Evolutionary conservation across 2,329 filamentous ascomycete genomes (phyloP).

Genomic region (Pseudophaeomoniella oleicola): DNA sequence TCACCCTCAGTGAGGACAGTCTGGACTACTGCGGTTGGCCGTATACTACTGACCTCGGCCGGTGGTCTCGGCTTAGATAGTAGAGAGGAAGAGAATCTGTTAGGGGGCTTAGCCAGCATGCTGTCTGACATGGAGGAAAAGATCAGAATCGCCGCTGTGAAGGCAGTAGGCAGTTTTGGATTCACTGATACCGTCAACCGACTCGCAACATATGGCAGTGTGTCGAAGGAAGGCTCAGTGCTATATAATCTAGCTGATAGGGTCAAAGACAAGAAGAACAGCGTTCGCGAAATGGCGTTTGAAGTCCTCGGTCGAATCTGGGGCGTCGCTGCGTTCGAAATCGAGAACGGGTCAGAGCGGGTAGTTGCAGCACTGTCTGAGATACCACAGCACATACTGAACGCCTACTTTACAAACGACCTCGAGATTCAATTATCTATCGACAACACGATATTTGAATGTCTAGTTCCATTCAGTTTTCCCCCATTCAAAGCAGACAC

Average conservation of each 20-base stretch:
- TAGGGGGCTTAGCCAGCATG: slow-evolving; percentile 63
- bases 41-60: slow-evolving; percentile 81
- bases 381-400: slow-evolving; percentile 73
- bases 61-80: slow-evolving; percentile 77
- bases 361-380: slow-evolving; percentile 62
- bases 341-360: slow-evolving; percentile 65
- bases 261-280: slow-evolving; percentile 69
- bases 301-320: slow-evolving; percentile 71
- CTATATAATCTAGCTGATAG: slow-evolving; percentile 72
- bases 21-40: slow-evolving; percentile 72
- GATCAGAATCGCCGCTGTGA: slow-evolving; percentile 78
- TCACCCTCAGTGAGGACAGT: slow-evolving; percentile 65
- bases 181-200: slow-evolving; percentile 72
- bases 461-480: slow-evolving; percentile 75
- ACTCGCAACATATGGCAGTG: slow-evolving; percentile 60
- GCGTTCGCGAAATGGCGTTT: slow-evolving; percentile 77
- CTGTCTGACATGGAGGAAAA: slow-evolving; percentile 81
- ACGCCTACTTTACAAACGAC: slow-evolving; percentile 82
- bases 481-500: slow-evolving; percentile 51
- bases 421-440: slow-evolving; percentile 70
- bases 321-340: slow-evolving; percentile 83
- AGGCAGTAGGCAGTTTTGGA: slow-evolving; percentile 65
- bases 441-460: slow-evolving; percentile 74
- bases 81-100: slow-evolving; percentile 63
- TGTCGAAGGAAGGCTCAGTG: slow-evolving; percentile 62